These are phyloP conservation scores for Hypoxylon sp. DNA, from an alignment of 2,329 filamentous ascomycete species.

Conservation along the genomic window DNA sequence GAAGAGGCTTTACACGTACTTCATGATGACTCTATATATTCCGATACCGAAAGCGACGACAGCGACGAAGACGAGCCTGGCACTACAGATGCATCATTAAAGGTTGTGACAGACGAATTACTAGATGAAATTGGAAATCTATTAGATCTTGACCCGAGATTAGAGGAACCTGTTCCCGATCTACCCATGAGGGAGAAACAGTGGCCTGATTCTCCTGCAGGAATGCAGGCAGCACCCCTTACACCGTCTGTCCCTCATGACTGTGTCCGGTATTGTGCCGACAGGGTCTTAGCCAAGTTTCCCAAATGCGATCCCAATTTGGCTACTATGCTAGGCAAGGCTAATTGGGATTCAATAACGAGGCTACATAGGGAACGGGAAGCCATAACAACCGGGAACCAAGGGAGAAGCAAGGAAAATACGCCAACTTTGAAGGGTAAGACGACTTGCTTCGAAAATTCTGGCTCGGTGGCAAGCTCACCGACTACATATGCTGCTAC, in stretches of 20 bases:
- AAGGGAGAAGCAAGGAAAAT: too few relatives aligned
- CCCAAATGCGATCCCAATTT: constrained; percentile 5
- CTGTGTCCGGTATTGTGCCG: constrained; percentile 1
- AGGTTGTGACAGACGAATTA: constrained; percentile 1
- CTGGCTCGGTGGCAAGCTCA: background rate
- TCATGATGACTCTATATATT: background rate
- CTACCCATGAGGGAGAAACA: background rate
- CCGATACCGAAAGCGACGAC: constrained; percentile 3
- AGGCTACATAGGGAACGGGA: constrained; percentile 3
- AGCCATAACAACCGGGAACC: too few relatives aligned
- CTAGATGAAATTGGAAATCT: constrained; percentile 10
- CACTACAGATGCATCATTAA: background rate
- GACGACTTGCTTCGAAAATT: background rate
- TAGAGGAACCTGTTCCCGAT: constrained; percentile 19
- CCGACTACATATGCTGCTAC: constrained; percentile 9
- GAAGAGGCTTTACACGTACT: background rate
- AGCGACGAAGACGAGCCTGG: background rate
- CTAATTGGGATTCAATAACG: background rate
- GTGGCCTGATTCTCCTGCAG: background rate
- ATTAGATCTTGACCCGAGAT: constrained; percentile 13
- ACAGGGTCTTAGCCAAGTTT: constrained; percentile 13
- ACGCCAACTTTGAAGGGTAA: background rate
- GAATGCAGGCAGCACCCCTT: background rate
- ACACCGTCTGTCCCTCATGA: background rate
- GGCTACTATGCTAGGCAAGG: constrained; percentile 3